phyloP scores from a whole-genome alignment of 257 asterid species.

The Solanum habrochaites region DNA sequence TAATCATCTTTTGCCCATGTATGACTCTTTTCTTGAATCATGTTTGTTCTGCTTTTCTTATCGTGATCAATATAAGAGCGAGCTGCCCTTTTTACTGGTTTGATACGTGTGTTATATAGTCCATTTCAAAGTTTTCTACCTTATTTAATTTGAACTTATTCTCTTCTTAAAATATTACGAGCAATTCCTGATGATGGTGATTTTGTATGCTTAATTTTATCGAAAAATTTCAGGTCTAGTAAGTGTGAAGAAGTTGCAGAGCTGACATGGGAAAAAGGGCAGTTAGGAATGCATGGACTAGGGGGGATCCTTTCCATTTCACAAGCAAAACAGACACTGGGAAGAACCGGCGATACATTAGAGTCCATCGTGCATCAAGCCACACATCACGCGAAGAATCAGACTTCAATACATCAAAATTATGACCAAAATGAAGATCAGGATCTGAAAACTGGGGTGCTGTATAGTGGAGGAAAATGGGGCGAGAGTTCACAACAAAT shows the following conservation, averaged over 20 bases:
- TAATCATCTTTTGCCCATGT: constrained; percentile 33
- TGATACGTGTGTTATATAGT: background rate
- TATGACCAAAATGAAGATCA: background rate
- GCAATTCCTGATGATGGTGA: background rate
- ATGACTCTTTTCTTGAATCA: background rate
- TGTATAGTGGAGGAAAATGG: background rate
- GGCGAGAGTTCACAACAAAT: background rate
- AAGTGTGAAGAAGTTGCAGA: constrained; percentile 26
- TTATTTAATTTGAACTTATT: background rate
- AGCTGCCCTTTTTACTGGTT: background rate
- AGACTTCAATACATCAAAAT: background rate
- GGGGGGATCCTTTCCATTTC: background rate
- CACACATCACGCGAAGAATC: constrained; percentile 2
- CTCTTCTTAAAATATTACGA: background rate
- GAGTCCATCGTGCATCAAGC: constrained; percentile 59
- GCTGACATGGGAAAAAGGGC: constrained; percentile 58
- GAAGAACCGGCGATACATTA: constrained; percentile 23
- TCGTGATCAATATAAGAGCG: background rate
- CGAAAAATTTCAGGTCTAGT: constrained; percentile 25
- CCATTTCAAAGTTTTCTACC: background rate
- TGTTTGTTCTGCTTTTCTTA: background rate
- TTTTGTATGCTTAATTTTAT: background rate
- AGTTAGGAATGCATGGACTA: constrained; percentile 25
- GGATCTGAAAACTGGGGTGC: background rate
- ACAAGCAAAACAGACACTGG: constrained; percentile 14